Evolutionary conservation across 495 filamentous ascomycete species (phyloP).

Genomic region (Podospora didyma): DNA sequence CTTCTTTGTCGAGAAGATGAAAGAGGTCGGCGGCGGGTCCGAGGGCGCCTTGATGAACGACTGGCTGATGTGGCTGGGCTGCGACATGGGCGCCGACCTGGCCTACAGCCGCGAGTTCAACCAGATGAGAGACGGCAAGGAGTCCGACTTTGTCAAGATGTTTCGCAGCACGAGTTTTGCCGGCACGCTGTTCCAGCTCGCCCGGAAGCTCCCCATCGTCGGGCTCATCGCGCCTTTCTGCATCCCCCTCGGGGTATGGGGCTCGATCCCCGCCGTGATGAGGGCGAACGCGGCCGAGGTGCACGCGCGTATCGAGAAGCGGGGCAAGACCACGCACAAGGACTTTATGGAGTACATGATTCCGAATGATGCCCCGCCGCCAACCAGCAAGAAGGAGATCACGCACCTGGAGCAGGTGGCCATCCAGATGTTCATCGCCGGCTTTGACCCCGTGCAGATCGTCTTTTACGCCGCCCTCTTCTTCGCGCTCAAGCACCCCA

Average conservation of each 20-base stretch:
- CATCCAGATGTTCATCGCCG: slow-evolving; percentile 21
- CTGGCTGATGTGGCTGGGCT: slow-evolving; percentile 19
- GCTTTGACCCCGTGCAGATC: slow-evolving; percentile 17
- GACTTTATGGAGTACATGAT: slow-evolving; percentile 24
- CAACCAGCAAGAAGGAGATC: slow-evolving; percentile 16
- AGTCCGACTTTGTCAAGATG: slow-evolving; percentile 6
- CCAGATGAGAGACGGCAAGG: slow-evolving; percentile 16
- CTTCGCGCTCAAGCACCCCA: slow-evolving; percentile 16
- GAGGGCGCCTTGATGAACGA: slow-evolving; percentile 14
- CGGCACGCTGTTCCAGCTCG: slow-evolving; percentile 14
- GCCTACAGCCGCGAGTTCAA: slow-evolving; percentile 13
- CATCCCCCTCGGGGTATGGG: slow-evolving; percentile 10
- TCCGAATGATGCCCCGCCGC: slow-evolving; percentile 7
- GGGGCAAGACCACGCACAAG: slow-evolving; percentile 14
- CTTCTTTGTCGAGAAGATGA: slow-evolving; percentile 18
- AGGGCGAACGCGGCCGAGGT: slow-evolving; percentile 15
- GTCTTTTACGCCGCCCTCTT: slow-evolving; percentile 10
- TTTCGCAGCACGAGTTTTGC: slow-evolving; percentile 16
- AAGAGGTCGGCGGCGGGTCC: slow-evolving; percentile 6
- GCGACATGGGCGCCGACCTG: slow-evolving; percentile 22
- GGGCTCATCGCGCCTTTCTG: slow-evolving; percentile 12
- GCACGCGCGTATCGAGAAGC: slow-evolving; percentile 18
- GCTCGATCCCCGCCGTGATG: background rate
- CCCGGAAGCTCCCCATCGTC: slow-evolving; percentile 20
- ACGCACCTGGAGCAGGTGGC: slow-evolving; percentile 15